Conservation (phyloP, 1,284 basidiomycete genomes). For the Cutaneotrichosporon sp. region DNA sequence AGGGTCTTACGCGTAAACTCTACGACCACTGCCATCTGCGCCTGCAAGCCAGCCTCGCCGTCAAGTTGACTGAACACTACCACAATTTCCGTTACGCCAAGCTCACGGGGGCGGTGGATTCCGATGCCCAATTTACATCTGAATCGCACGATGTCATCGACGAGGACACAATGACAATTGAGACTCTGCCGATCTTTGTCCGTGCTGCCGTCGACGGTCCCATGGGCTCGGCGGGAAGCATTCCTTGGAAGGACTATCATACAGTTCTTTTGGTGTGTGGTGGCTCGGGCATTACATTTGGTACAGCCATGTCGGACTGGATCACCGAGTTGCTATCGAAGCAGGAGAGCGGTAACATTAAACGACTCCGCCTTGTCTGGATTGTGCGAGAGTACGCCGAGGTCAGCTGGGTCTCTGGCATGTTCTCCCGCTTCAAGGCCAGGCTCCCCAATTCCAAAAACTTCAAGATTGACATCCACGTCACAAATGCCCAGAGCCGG, state of each 20-base stretch:
- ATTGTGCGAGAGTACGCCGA: slow-evolving; percentile 76
- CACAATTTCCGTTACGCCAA: neutral
- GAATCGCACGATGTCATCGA: neutral
- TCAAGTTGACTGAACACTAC: slow-evolving; percentile 35
- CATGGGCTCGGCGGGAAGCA: slow-evolving; percentile 64
- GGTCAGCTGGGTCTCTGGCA: slow-evolving; percentile 71
- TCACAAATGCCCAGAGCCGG: slow-evolving; percentile 54
- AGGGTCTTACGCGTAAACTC: slow-evolving; percentile 67
- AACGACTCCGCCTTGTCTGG: slow-evolving; percentile 74
- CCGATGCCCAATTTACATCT: neutral
- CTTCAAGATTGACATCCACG: slow-evolving; percentile 72
- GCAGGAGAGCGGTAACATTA: slow-evolving; percentile 51
- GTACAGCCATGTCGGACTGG: slow-evolving; percentile 66
- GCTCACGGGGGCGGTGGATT: slow-evolving; percentile 12
- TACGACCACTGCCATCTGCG: slow-evolving; percentile 54
- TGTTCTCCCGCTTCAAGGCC: slow-evolving; percentile 60
- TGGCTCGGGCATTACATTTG: slow-evolving; percentile 75
- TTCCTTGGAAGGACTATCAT: slow-evolving; percentile 62
- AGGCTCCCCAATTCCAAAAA: slow-evolving; percentile 57
- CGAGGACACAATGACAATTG: no score
- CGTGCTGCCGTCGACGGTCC: slow-evolving; percentile 71
- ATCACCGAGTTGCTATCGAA: slow-evolving; percentile 57
- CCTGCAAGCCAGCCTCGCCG: slow-evolving; percentile 1
- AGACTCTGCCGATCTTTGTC: slow-evolving; percentile 44
- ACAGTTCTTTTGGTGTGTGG: slow-evolving; percentile 67